Evolutionary conservation across 2,329 filamentous ascomycete genomes (phyloP).

Genomic region (Ceratocystis harringtonii): DNA sequence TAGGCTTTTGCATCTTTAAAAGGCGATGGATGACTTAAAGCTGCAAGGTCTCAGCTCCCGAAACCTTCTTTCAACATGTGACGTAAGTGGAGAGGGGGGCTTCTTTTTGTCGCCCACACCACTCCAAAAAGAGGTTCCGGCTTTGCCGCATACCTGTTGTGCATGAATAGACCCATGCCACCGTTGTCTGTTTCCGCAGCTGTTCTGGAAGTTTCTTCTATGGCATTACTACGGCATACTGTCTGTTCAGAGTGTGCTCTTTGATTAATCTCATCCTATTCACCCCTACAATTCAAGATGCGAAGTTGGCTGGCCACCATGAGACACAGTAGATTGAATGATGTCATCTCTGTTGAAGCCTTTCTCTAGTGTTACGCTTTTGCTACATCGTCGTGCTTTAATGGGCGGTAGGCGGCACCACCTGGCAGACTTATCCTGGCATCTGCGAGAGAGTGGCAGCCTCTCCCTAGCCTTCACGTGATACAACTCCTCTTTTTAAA

Average conservation of each 20-base stretch:
- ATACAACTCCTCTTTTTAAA: not conserved
- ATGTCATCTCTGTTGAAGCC: too few relatives aligned
- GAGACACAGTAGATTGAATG: too few relatives aligned
- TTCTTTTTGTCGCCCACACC: not conserved
- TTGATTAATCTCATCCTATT: too few relatives aligned
- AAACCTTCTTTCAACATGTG: conserved; percentile 2
- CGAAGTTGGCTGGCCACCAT: too few relatives aligned
- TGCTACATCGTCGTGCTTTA: not conserved
- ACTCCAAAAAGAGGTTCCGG: not conserved
- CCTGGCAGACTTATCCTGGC: not conserved
- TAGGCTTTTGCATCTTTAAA: not conserved
- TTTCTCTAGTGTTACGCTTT: not conserved
- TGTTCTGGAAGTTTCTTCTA: not conserved
- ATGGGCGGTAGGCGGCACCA: not conserved
- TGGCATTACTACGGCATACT: too few relatives aligned
- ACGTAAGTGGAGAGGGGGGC: not conserved
- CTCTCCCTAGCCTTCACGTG: not conserved
- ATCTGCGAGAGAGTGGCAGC: too few relatives aligned
- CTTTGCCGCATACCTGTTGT: not conserved
- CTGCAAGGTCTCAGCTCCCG: not conserved
- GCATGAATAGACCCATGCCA: not conserved
- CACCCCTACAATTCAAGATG: too few relatives aligned
- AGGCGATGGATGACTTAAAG: not conserved
- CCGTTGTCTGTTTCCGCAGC: not conserved
- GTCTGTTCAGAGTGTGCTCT: too few relatives aligned